Base-by-base conservation (phyloP, 2,329 filamentous ascomycete species). In the Diaporthe sp. region DNA sequence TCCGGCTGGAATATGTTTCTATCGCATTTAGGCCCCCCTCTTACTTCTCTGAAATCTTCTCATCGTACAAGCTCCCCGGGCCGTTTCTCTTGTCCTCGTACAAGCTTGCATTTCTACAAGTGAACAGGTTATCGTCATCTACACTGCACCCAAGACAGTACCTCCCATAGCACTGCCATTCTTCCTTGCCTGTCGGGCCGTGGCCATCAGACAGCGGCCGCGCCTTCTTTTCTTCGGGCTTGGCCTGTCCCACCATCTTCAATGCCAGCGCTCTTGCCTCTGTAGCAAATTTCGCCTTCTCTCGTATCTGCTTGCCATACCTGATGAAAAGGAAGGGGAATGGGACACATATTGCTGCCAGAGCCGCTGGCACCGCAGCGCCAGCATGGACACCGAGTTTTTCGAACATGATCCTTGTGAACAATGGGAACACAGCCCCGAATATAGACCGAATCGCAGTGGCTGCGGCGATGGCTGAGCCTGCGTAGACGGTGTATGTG, bases 341-440 rank as follows among this genome's bases (percentile, higher is more conserved):
- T 0, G 89, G 89, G 0, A 90, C 84, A 77, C 89, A 91, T 2
- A 83, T 83, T 1, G 66, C 60, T 6, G 93, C 90, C 4, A 96
- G 85, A 84, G 96, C 96, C 0, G 91, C 94, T 0, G 93, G 94
- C 17, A 96, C 85, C 0, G 90, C 91, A 50, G 88, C 91, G 1
- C 92, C 94, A 94, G 94, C 96, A 84, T 95, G 93, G 72, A 93
- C 92, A 58, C 94, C 93, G 2, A 93, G 86, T 72, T 87, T 84
- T 3, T 85, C 50, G 80, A 89, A 91, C 87, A 91, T 90, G 75
- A 83, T 84, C 0, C 85, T 87, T 0, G 93, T 94, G 82, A 95
- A 95, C 0, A 95, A 86, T 0, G 93, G 93, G 84, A 95, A 95
- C 1, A 89, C 91, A 0, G 92, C 90, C 74, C 92, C 93, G 76